phyloP scores from a whole-genome alignment of 768 basidiomycete genomes.

The Boletellus emodensis region DNA sequence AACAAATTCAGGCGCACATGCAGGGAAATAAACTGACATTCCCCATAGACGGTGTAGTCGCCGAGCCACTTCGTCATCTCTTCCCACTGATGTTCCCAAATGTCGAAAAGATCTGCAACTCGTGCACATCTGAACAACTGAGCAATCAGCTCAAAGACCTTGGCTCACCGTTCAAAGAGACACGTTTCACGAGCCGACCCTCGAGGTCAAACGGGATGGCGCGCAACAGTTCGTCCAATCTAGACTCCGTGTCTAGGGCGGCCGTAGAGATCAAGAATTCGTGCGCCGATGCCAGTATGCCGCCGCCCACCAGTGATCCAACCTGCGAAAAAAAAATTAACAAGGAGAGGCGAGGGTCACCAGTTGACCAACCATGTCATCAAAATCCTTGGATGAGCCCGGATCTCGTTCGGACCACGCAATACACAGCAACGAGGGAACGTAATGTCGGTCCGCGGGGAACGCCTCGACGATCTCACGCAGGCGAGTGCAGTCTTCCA shows the following conservation, averaged over 20 bases:
- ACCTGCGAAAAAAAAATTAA: constrained; percentile 37
- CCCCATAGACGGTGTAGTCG: constrained; percentile 32
- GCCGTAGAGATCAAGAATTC: constrained; percentile 49
- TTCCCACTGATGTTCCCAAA: constrained; percentile 24
- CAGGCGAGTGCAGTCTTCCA: constrained; percentile 71
- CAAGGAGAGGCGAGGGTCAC: background rate
- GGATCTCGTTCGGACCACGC: constrained; percentile 52
- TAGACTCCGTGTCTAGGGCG: constrained; percentile 55
- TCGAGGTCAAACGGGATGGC: constrained; percentile 49
- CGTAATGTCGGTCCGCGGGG: constrained; percentile 53
- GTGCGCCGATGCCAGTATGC: constrained; percentile 37
- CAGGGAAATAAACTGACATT: constrained; percentile 38
- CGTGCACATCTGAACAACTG: background rate
- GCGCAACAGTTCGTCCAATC: constrained; percentile 43
- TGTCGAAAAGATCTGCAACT: constrained; percentile 24
- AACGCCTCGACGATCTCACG: constrained; percentile 58
- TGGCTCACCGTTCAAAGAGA: constrained; percentile 45
- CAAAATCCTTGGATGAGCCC: constrained; percentile 46
- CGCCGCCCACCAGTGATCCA: constrained; percentile 43
- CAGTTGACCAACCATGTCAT: constrained; percentile 50
- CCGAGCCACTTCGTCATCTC: constrained; percentile 17
- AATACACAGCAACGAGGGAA: constrained; percentile 58
- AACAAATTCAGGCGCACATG: background rate
- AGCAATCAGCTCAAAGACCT: constrained; percentile 11
- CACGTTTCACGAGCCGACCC: constrained; percentile 49